These are phyloP conservation scores for Malassezia obtusa DNA, from an alignment of 1,284 basidiomycete species.

Conservation along the genomic window DNA sequence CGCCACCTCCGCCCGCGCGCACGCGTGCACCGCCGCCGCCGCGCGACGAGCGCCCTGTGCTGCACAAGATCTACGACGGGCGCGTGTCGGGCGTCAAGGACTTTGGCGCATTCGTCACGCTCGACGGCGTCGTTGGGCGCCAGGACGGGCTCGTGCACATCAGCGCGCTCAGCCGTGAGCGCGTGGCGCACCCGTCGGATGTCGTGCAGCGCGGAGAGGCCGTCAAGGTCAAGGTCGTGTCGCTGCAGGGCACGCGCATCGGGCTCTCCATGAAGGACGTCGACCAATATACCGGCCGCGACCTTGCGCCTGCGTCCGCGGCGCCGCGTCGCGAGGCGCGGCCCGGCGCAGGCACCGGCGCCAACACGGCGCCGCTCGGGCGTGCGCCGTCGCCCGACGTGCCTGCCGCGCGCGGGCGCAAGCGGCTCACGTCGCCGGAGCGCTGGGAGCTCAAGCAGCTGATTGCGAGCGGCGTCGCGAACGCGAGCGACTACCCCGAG, in stretches of 20 bases:
- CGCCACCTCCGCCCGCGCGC: not conserved
- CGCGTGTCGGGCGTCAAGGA: conserved; percentile 78
- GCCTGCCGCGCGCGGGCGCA: conserved; percentile 46
- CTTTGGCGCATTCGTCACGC: conserved; percentile 83
- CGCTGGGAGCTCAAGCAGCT: conserved; percentile 99
- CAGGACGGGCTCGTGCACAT: conserved; percentile 94
- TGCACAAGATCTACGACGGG: conserved; percentile 92
- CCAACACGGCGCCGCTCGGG: conserved; percentile 51
- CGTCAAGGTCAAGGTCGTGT: conserved; percentile 76
- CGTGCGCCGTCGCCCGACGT: not conserved
- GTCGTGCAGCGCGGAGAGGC: conserved; percentile 70
- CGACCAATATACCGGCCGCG: conserved; percentile 77
- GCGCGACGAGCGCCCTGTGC: conserved; percentile 64
- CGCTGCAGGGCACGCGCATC: conserved; percentile 68
- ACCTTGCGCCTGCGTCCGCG: conserved; percentile 74
- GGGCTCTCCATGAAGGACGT: conserved; percentile 95
- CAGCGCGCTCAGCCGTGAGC: conserved; percentile 73
- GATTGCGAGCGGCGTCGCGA: conserved; percentile 85
- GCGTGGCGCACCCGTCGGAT: conserved; percentile 78
- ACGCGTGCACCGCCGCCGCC: not conserved
- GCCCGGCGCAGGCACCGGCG: conserved; percentile 47
- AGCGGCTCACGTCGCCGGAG: conserved; percentile 88
- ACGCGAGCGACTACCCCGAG: conserved; percentile 89
- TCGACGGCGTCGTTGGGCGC: conserved; percentile 76
- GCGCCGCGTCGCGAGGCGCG: conserved; percentile 23